Percentiles rank a stretch among this genome's conserved stretches.
These are phyloP conservation scores for Centella asiatica DNA, from an alignment of 129 eudicot genomes.

Conservation along the genomic window DNA sequence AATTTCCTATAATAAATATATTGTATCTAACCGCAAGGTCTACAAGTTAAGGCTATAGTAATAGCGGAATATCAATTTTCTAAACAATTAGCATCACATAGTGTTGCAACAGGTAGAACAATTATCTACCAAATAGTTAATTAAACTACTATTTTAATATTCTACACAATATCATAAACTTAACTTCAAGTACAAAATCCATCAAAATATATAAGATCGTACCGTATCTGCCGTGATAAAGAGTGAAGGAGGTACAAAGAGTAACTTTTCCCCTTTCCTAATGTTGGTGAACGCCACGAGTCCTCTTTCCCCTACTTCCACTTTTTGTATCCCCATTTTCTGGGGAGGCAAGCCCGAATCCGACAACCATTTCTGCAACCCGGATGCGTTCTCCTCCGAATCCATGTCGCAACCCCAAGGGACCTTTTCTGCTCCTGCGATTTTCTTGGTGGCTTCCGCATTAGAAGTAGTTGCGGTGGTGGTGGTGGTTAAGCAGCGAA, in stretches of 20 bases:
- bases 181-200: background rate
- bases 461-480: background rate
- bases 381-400: constrained; percentile 71
- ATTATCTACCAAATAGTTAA: too few relatives aligned
- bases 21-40: background rate
- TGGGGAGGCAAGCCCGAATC: constrained; percentile 68
- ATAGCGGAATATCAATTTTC: too few relatives aligned
- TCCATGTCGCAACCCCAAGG: constrained; percentile 91
- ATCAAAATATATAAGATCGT: background rate
- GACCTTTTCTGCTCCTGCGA: constrained; percentile 15
- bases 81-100: too few relatives aligned
- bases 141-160: too few relatives aligned
- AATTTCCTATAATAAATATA: too few relatives aligned
- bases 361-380: constrained; percentile 71
- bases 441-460: constrained; percentile 22
- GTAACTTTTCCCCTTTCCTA: constrained; percentile 73
- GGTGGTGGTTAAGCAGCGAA: constrained; percentile 55
- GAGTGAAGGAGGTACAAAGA: constrained; percentile 91
- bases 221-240: constrained; percentile 87
- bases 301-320: constrained; percentile 90
- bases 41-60: background rate
- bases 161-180: background rate
- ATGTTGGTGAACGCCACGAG: constrained; percentile 74
- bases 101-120: too few relatives aligned
- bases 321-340: constrained; percentile 74